Conservation (phyloP, 352 stramenopile species). For the Phytopythium montanum region DNA sequence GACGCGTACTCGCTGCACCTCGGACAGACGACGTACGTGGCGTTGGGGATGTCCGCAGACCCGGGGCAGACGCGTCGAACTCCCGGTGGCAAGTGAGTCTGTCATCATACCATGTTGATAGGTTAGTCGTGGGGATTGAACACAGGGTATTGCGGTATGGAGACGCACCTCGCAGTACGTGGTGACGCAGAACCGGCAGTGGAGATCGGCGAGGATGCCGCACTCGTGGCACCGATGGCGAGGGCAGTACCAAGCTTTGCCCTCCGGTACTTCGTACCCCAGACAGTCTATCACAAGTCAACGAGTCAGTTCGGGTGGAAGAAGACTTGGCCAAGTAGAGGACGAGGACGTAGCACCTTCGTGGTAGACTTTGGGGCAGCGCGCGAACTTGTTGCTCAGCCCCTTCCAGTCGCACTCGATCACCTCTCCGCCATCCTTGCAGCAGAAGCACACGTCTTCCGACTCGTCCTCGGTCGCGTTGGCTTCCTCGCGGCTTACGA, state of each 20-base stretch:
- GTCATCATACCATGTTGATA: conserved; percentile 17
- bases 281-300: conserved; percentile 44
- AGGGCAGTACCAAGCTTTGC: conserved; percentile 59
- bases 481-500: conserved; percentile 39
- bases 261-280: conserved; percentile 53
- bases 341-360: conserved; percentile 29
- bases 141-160: not conserved
- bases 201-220: conserved; percentile 46
- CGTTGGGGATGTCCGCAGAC: conserved; percentile 44
- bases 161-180: conserved; percentile 56
- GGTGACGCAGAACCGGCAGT: conserved; percentile 70
- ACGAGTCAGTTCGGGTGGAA: not conserved
- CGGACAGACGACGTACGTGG: conserved; percentile 58
- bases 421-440: conserved; percentile 76
- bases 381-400: conserved; percentile 24
- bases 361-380: conserved; percentile 82
- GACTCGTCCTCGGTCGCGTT: conserved; percentile 30
- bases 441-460: conserved; percentile 84
- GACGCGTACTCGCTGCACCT: conserved; percentile 36
- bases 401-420: conserved; percentile 77
- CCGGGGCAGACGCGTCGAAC: conserved; percentile 37
- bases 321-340: not conserved
- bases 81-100: conserved; percentile 36
- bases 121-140: not conserved
- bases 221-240: conserved; percentile 67